Base-by-base conservation (phyloP, 2,329 filamentous ascomycete genomes). In the Corniculantispora saksenae region DNA sequence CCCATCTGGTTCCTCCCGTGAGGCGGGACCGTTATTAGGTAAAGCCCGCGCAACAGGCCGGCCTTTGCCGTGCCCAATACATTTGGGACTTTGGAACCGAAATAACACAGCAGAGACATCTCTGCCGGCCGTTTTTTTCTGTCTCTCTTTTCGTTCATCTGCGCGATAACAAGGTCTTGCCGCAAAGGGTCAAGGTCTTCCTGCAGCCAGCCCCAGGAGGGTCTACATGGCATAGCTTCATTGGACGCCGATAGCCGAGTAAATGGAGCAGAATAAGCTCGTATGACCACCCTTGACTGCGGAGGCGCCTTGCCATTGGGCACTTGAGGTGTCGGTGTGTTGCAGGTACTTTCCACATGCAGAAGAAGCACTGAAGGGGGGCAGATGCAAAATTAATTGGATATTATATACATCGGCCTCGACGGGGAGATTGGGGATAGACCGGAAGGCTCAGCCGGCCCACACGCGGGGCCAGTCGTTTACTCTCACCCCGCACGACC, bases 181-280 rank as follows among this genome's bases (percentile, higher is more conserved):
- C 60, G 23, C 60, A 55, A 55, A 35, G n/a, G 50, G 51, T 25
- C 23, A 48, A 43, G 60, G 17, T 15, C n/a, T 15, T 53, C 15
- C 59, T 62, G 60, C 50, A 55, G 50, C n/a, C n/a, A 43, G 59
- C 35, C 48, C 59, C 59, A 53, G 59, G 25, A 9, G 38, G 38
- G 35, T 21, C 50, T 32, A 62, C 40, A 47, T 55, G 50, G 40
- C 60, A 47, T 47, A 38, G 38, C 38, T 62, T 50, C 8, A 62
- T 62, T 62, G 60, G 60, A 55, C 40, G 47, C 50, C 60, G 60
- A 56, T 38, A 62, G 50, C 60, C 60, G 60, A 56, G 58, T n/a
- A 10, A 25, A 61, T 61, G 58, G 58, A 43, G 60, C 32, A 55
- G 60, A 62, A 55, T 55, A 62, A 62, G 60, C 60, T 55, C 60